Conservation (phyloP, 345 rosid species). For the Dimocarpus longan region DNA sequence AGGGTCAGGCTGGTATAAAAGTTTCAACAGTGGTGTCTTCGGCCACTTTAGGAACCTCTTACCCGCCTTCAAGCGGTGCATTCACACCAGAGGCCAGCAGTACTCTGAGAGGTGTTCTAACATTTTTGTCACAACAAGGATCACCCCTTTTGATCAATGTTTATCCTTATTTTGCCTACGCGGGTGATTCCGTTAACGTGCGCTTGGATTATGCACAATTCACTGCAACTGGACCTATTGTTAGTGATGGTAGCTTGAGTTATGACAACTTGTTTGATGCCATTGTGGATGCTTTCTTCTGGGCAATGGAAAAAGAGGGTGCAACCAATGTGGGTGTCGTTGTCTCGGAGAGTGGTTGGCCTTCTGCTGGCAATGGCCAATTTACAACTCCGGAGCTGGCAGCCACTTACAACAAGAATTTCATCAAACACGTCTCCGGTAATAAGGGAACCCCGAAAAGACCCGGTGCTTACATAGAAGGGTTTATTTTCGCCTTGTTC, state of each 20-base stretch:
- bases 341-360: constrained; percentile 51
- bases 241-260: constrained; percentile 13
- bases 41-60: neutral
- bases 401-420: constrained; percentile 19
- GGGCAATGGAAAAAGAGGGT: constrained; percentile 34
- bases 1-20: neutral
- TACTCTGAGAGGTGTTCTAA: neutral
- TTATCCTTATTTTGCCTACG: constrained; percentile 24
- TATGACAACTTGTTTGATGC: constrained; percentile 29
- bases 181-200: neutral
- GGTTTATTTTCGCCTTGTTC: constrained; percentile 14
- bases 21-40: constrained; percentile 5
- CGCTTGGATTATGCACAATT: constrained; percentile 25
- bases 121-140: neutral
- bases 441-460: constrained; percentile 26
- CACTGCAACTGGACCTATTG: neutral
- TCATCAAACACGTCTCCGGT: constrained; percentile 11
- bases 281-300: constrained; percentile 17
- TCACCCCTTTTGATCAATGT: constrained; percentile 27
- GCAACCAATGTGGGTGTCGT: constrained; percentile 10
- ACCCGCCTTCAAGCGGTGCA: constrained; percentile 19
- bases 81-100: neutral
- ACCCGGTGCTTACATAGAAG: constrained; percentile 1
- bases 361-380: constrained; percentile 36
- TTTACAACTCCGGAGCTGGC: constrained; percentile 29